Evolutionary conservation across 192 early-diverging fungal genomes (phyloP).

Genomic region (Lunasporangiospora selenospora): DNA sequence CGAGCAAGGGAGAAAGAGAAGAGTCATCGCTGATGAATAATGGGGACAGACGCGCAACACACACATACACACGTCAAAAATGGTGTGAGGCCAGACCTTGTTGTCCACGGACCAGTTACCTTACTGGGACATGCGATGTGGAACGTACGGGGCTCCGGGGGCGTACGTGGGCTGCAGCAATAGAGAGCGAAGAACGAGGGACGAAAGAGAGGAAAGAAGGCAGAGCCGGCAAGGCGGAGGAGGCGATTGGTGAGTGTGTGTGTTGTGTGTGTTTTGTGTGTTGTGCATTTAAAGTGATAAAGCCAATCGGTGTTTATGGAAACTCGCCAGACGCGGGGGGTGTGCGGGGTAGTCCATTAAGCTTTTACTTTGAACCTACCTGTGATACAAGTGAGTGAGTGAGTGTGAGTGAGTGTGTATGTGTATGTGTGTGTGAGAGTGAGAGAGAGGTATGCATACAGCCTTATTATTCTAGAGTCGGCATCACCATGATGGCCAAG

Average conservation of each 20-base stretch:
- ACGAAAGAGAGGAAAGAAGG: neutral
- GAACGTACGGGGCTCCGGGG: too few relatives aligned
- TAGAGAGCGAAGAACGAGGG: neutral
- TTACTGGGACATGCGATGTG: conserved; percentile 2
- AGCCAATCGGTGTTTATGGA: neutral
- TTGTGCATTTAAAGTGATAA: neutral
- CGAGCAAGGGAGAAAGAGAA: neutral
- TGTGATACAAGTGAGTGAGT: too few relatives aligned
- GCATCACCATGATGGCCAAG: too few relatives aligned
- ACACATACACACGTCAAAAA: too few relatives aligned
- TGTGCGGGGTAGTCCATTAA: too few relatives aligned
- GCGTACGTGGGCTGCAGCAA: neutral
- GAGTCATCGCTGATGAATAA: neutral
- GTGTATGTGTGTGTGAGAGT: too few relatives aligned
- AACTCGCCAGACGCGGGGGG: too few relatives aligned
- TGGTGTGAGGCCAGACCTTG: neutral
- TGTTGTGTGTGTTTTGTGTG: neutral
- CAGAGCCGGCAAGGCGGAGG: neutral
- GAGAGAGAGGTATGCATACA: too few relatives aligned
- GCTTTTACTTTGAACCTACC: too few relatives aligned
- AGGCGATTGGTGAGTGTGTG: neutral
- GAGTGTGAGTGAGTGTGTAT: too few relatives aligned
- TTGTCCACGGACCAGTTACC: conserved; percentile 3
- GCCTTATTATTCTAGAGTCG: too few relatives aligned
- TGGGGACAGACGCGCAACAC: neutral